Percentiles rank a stretch among this genome's conserved stretches.
Conservation (phyloP, 1,284 basidiomycete species). For the Fomitopsis betulina region DNA sequence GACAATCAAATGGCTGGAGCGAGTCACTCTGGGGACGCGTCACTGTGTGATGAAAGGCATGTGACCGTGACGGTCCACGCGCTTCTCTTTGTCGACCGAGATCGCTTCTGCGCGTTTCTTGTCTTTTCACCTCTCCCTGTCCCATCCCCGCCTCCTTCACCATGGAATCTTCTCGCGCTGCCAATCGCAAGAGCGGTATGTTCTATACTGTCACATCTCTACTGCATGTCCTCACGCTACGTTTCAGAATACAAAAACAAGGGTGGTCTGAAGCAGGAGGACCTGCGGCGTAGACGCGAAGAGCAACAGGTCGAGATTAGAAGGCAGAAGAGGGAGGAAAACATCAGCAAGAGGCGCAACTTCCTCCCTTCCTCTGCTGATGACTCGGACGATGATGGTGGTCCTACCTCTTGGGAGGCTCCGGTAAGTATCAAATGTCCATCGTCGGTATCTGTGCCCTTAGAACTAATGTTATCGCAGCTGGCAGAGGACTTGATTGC, state of each 20-base stretch:
- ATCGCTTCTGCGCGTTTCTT: constrained; percentile 23
- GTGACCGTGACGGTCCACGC: constrained; percentile 26
- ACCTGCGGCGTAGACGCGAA: constrained; percentile 89
- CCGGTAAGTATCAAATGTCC: constrained; percentile 48
- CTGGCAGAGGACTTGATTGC: constrained; percentile 89
- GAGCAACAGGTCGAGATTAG: constrained; percentile 98
- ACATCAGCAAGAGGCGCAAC: constrained; percentile 94
- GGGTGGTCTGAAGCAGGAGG: constrained; percentile 79
- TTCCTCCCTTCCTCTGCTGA: constrained; percentile 68
- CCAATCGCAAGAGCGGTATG: constrained; percentile 58
- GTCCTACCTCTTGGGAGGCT: constrained; percentile 68
- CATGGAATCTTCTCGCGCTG: constrained; percentile 28
- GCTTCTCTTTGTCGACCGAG: constrained; percentile 18
- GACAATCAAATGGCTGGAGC: background rate
- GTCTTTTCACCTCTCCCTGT: constrained; percentile 15
- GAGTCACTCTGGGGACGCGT: background rate
- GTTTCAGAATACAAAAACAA: constrained; percentile 68
- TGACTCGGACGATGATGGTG: constrained; percentile 86
- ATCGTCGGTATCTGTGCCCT: constrained; percentile 13
- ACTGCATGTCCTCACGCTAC: background rate
- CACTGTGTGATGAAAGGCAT: constrained; percentile 9
- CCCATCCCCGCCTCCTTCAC: constrained; percentile 19
- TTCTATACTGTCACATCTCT: constrained; percentile 24
- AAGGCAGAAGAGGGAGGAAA: constrained; percentile 94
- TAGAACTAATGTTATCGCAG: constrained; percentile 34